Evolutionary conservation across 805 yeast genomes (phyloP).

Genomic region (Kodamaea kaohsiungensis): DNA sequence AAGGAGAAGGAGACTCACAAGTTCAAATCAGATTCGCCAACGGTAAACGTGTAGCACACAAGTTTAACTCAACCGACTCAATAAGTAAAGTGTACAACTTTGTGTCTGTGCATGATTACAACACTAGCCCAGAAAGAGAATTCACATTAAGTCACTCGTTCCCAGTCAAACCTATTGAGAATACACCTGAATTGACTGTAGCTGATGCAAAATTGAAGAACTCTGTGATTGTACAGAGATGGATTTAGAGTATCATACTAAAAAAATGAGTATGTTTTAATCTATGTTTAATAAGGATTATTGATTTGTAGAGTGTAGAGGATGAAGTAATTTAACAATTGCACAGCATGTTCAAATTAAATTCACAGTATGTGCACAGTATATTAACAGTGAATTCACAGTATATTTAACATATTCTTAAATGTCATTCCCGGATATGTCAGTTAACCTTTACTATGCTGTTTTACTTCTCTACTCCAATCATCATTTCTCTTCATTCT

Average conservation of each 20-base stretch:
- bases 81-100: slow-evolving; percentile 68
- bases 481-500: too few relatives aligned
- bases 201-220: slow-evolving; percentile 75
- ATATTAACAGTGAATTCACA: too few relatives aligned
- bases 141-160: slow-evolving; percentile 77
- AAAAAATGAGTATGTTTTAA: background rate
- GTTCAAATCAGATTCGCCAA: slow-evolving; percentile 84
- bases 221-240: slow-evolving; percentile 89
- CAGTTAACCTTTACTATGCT: too few relatives aligned
- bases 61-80: slow-evolving; percentile 64
- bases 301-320: background rate
- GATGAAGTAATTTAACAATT: too few relatives aligned
- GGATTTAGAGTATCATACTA: slow-evolving; percentile 35
- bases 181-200: slow-evolving; percentile 51
- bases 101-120: slow-evolving; percentile 49
- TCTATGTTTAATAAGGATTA: background rate
- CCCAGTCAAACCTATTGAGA: slow-evolving; percentile 74
- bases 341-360: too few relatives aligned
- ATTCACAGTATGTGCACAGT: too few relatives aligned
- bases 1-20: slow-evolving; percentile 61
- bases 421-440: too few relatives aligned
- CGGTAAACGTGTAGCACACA: slow-evolving; percentile 68
- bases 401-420: too few relatives aligned
- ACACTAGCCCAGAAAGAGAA: slow-evolving; percentile 46
- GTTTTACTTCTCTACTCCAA: too few relatives aligned